These are phyloP conservation scores for Cytospora piceae DNA, from an alignment of 2,329 filamentous ascomycete genomes.

Conservation along the genomic window DNA sequence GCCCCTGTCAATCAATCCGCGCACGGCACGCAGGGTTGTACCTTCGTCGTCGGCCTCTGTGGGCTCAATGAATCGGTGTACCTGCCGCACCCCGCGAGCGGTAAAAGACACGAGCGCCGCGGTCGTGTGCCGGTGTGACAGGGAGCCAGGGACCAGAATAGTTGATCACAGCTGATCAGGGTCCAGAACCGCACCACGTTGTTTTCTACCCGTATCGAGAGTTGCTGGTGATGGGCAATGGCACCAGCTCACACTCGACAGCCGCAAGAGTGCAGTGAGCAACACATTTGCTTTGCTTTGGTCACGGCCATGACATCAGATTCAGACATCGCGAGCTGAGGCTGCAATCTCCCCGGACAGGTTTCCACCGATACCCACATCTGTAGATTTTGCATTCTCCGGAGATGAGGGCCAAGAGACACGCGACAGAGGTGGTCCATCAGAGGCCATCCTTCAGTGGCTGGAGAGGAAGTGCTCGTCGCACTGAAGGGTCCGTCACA, in stretches of 20 bases:
- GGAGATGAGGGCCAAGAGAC: constrained; percentile 25
- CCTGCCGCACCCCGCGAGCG: constrained; percentile 1
- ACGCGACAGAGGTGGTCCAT: constrained; percentile 18
- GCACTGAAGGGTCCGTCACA: constrained; percentile 16
- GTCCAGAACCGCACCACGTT: constrained; percentile 17
- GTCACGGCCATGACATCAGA: constrained; percentile 27
- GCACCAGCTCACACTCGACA: constrained; percentile 3
- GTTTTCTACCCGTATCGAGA: background rate
- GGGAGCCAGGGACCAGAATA: constrained; percentile 2
- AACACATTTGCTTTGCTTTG: background rate
- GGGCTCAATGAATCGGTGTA: constrained; percentile 8
- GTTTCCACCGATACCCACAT: constrained; percentile 21
- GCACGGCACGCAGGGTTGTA: constrained; percentile 24
- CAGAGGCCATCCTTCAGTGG: constrained; percentile 3
- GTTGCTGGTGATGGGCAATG: constrained; percentile 12
- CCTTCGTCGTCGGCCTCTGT: constrained; percentile 8
- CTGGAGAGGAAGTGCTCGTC: constrained; percentile 1
- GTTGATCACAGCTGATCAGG: constrained; percentile 3
- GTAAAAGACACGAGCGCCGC: background rate
- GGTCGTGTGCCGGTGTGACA: constrained; percentile 1
- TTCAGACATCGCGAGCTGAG: constrained; percentile 14
- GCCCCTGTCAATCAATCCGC: constrained; percentile 25
- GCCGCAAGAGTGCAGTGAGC: background rate
- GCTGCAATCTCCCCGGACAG: constrained; percentile 25
- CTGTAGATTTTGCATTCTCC: constrained; percentile 12